Conservation (phyloP, 169 alveolate genomes). For the Neospora caninum region DNA sequence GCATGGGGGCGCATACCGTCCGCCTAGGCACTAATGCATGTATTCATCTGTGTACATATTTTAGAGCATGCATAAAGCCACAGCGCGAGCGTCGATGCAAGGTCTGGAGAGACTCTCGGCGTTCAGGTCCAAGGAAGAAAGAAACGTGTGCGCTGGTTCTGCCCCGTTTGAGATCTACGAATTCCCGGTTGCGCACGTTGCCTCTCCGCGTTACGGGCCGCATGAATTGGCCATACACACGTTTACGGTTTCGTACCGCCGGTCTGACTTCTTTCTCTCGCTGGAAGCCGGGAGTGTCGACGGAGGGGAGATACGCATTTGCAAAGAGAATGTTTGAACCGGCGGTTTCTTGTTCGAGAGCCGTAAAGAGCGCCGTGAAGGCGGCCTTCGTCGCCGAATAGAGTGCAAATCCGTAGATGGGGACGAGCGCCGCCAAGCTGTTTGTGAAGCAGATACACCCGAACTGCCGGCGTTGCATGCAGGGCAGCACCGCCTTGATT, state of each 20-base stretch:
- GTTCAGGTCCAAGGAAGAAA: no score
- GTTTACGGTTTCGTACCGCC: conserved; percentile 28
- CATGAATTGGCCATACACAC: neutral
- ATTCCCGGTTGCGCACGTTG: neutral
- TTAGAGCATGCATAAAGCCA: no score
- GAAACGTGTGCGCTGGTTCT: no score
- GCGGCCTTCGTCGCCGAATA: conserved; percentile 69
- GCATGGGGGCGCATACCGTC: no score
- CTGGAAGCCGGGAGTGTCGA: conserved; percentile 66
- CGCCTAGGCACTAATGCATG: no score
- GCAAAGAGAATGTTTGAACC: conserved; percentile 55
- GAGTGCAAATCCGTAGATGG: conserved; percentile 65
- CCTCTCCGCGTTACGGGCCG: neutral
- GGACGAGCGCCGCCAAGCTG: conserved; percentile 64
- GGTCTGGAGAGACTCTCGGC: no score
- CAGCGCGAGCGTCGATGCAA: no score
- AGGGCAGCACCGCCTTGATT: conserved; percentile 58
- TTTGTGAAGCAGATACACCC: conserved; percentile 66
- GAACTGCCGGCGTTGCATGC: conserved; percentile 46
- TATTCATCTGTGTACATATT: no score
- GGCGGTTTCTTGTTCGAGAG: conserved; percentile 66
- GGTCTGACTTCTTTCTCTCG: conserved; percentile 64
- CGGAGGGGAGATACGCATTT: conserved; percentile 63
- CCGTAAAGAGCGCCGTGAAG: conserved; percentile 56
- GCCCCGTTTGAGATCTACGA: neutral